Percentiles rank a stretch among this genome's conserved stretches.
phyloP scores from a whole-genome alignment of 140 eudicot genomes.

The Erigeron philadelphicus region DNA sequence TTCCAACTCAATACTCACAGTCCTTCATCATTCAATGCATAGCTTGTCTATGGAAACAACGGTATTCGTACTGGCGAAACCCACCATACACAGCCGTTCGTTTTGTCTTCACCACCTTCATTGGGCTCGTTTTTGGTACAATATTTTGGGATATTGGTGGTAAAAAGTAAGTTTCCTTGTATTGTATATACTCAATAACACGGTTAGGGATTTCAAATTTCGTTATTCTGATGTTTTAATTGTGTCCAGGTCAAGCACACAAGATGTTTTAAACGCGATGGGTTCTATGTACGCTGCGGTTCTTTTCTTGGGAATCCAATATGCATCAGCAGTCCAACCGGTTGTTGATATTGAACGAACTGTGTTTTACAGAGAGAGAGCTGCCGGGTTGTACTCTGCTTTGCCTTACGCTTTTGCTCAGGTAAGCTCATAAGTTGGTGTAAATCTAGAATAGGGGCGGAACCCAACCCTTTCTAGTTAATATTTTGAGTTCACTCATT shows the following conservation, averaged over 20 bases:
- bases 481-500: not conserved
- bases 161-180: constrained; percentile 2
- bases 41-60: constrained; percentile 87
- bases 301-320: constrained; percentile 63
- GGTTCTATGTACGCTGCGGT: constrained; percentile 79
- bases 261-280: constrained; percentile 58
- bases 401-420: constrained; percentile 85
- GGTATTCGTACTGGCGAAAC: constrained; percentile 78
- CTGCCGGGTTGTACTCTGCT: constrained; percentile 50
- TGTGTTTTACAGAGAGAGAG: constrained; percentile 77
- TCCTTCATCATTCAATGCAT: constrained; percentile 50
- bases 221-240: not conserved
- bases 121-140: constrained; percentile 56
- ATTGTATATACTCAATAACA: not conserved
- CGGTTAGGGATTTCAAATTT: not conserved
- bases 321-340: constrained; percentile 66
- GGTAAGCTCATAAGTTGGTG: constrained; percentile 31
- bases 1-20: constrained; percentile 58
- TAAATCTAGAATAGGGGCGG: not conserved
- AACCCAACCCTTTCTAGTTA: not conserved
- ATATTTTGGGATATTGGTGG: constrained; percentile 71
- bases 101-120: constrained; percentile 52
- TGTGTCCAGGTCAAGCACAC: constrained; percentile 32
- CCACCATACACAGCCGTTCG: constrained; percentile 80
- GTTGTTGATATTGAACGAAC: constrained; percentile 63